A percentile compares a stretch with the other conserved stretches of the same genome.
Evolutionary conservation across 2,329 filamentous ascomycete genomes (phyloP).

Genomic region (Arachnopeziza araneosa): DNA sequence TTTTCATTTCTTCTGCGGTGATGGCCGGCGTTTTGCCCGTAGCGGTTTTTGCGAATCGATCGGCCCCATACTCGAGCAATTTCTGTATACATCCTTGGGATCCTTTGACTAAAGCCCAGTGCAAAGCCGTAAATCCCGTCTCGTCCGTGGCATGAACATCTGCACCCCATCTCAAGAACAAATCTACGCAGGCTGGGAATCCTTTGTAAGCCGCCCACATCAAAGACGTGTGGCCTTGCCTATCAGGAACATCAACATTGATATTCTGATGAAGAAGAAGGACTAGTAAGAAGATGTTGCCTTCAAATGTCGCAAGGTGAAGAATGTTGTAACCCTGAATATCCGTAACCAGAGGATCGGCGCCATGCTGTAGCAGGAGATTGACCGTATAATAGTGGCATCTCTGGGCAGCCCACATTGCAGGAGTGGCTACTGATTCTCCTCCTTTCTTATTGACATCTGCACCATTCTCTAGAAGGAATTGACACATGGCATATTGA

Average conservation of each 20-base stretch:
- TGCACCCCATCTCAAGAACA: conserved; percentile 91
- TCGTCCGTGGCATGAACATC: conserved; percentile 88
- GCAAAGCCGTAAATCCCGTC: conserved; percentile 87
- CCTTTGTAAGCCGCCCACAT: conserved; percentile 99
- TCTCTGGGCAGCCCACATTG: conserved; percentile 95
- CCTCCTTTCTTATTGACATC: conserved; percentile 94
- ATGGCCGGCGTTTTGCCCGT: conserved; percentile 85
- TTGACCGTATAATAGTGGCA: conserved; percentile 97
- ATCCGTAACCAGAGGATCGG: conserved; percentile 87
- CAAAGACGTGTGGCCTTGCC: conserved; percentile 84
- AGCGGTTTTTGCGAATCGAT: conserved; percentile 83
- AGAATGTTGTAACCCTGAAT: conserved; percentile 97
- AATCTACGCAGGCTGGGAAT: conserved; percentile 82
- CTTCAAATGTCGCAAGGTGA: conserved; percentile 94
- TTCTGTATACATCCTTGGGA: conserved; percentile 86
- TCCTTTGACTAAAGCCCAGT: conserved; percentile 95
- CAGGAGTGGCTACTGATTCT: conserved; percentile 86
- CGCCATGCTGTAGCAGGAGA: conserved; percentile 83
- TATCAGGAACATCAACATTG: conserved; percentile 84
- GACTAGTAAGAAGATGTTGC: conserved; percentile 84
- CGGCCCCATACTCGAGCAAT: conserved; percentile 89
- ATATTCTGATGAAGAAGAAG: conserved; percentile 93
- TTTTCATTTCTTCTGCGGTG: conserved; percentile 88
- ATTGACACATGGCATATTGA: conserved; percentile 95
- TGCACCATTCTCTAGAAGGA: conserved; percentile 71